Evolutionary conservation across 371 early-diverging fungal species (phyloP), one percentile per base, ranked within the genome.

Genomic region (Umbelopsis sp.): DNA sequence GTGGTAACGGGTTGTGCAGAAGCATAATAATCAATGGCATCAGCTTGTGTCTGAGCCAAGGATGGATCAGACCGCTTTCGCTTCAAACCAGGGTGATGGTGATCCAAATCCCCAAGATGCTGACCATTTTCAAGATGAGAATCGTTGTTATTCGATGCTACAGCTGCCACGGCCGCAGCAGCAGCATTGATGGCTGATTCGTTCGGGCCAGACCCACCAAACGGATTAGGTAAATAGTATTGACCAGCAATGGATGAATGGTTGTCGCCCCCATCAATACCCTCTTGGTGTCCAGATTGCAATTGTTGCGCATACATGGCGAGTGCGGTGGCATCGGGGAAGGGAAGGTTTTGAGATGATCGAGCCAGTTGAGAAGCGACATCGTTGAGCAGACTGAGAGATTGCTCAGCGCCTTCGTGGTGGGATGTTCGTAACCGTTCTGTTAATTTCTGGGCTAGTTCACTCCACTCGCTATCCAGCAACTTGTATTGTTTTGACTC

Each of bases 1-100:
- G 84, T 83, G 12, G 81, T 83, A 32, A 83, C 78, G 3, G 84
- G 84, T 24, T 80, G 76, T 0, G 84, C 72, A 0, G 84, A 83
- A 3, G 84, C 84, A 65, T 83, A 83, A 24, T 81, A 81, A 1
- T 75, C 77, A 78, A 83, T 81, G 63, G 84, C 81, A 35, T 75
- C 81, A 25, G 79, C 76, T 64, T 83, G 83, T 0, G 83, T 83
- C 32, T 80, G 78, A 6, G 83, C 83, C 29, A 83, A 50, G 9
- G 81, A 80, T 46, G 78, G 80, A 53, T 83, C 81, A 11, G 80
- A 78, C 41, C 81, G 77, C 53, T 80, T 75, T 52, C 84, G 77
- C 44, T 83, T 83, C 10, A 74, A 70, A 35, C 76, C 73, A 20
- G 69, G 48, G 18, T 63, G 63, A 7, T 41, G 41, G 12, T 41